Base-by-base conservation (phyloP, 106 monocot species). In the Dioscorea dumetorum region DNA sequence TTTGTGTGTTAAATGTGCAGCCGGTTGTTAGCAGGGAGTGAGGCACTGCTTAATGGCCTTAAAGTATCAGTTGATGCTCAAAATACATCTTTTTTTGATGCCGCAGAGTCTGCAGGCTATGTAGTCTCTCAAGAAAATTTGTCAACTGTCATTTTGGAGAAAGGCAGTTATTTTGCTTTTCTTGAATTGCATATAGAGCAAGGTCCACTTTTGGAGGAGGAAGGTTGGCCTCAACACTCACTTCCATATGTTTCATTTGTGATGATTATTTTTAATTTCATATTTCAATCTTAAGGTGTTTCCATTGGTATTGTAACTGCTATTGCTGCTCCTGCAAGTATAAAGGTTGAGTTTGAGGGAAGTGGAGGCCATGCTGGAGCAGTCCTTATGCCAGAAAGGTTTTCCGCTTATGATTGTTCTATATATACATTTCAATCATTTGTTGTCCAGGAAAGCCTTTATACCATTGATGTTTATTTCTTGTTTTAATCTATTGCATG, bases 351-450 rank as follows among this genome's bases (percentile, higher is more conserved):
- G 33, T 92, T 92, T 83, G 88, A 97, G 77, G 97, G 97, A 3
- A 87, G 79, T 72, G 97, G 97, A 48, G 97, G 97, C 48, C 97
- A 97, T 86, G 97, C 97, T 74, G 97, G 97, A 58, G 97, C 97
- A 54, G 97, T 97, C 32, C 86, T 97, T 12, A 97, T 97, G 97
- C 84, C 89, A 70, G 70, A 70, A 79, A 92, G 97, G 97, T 97
- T 69, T 18, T 28, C 6, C 0, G 41, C 41, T 41, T 41, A 3
- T 10, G 6, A 41, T 41, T 41, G 1, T 41, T 41, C 41, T 41
- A 41, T 41, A 41, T 41, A 10, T 41, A 41, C 5, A 41, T 41
- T 41, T 10, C 41, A 41, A 41, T 41, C 10, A 41, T 10, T 41
- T 41, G 6, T 0, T 41, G 6, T 41, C 10, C 41, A 41, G 41